A percentile compares a stretch with the other conserved stretches of the same genome.
phyloP scores from a whole-genome alignment of 116 monocot genomes.

The Dioscorea cayenensis region DNA sequence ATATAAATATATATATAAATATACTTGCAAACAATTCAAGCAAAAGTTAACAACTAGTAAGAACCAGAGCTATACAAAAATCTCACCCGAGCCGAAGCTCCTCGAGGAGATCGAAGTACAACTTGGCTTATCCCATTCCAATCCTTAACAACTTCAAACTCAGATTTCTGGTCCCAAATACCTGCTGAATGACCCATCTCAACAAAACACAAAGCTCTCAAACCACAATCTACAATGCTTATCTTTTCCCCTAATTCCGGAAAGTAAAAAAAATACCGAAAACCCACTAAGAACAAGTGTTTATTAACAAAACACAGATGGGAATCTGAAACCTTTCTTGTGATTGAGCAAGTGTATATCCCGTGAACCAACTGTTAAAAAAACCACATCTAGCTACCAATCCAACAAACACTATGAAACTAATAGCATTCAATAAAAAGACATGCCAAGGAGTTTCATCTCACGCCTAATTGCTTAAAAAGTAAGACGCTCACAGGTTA shows the following conservation, averaged over 20 bases:
- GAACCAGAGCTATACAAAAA: not conserved
- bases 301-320: not conserved
- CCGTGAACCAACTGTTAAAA: constrained; percentile 19
- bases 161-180: constrained; percentile 47
- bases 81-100: constrained; percentile 68
- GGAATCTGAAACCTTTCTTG: constrained; percentile 23
- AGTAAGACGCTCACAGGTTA: not conserved
- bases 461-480: not conserved
- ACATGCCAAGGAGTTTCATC: not conserved
- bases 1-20: no score
- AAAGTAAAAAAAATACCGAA: not conserved
- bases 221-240: not conserved
- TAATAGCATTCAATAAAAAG: not conserved
- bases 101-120: constrained; percentile 50
- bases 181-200: constrained; percentile 58
- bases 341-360: constrained; percentile 17
- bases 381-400: constrained; percentile 9
- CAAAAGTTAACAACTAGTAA: not conserved
- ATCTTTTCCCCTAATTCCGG: not conserved
- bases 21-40: not conserved
- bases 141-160: constrained; percentile 46
- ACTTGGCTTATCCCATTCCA: constrained; percentile 75
- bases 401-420: not conserved
- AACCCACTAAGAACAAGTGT: constrained; percentile 5
- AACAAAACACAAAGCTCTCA: not conserved